A percentile compares a stretch with the other conserved stretches of the same genome.
These are phyloP conservation scores for Vinca minor DNA, from an alignment of 257 asterid genomes.

Conservation along the genomic window DNA sequence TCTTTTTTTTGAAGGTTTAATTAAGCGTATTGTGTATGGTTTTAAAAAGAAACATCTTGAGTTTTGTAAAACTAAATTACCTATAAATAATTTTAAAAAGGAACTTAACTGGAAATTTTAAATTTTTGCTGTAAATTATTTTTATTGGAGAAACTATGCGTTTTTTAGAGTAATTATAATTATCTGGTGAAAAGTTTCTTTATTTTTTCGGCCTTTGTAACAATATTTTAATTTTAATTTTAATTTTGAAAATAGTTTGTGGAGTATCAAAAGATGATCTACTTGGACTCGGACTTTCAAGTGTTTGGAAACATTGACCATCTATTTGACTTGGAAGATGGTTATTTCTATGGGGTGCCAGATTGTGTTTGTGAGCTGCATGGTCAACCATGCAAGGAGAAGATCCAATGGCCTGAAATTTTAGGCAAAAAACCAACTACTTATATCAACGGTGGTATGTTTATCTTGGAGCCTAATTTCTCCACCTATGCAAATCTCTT, in stretches of 20 bases:
- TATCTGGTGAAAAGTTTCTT: too few relatives aligned
- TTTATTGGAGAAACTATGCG: too few relatives aligned
- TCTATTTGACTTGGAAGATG: conserved; percentile 14
- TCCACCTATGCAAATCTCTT: conserved; percentile 15
- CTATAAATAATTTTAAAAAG: too few relatives aligned
- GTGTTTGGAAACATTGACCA: conserved; percentile 23
- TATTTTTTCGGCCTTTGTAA: too few relatives aligned
- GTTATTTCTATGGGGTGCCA: conserved; percentile 13
- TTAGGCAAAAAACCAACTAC: conserved; percentile 19
- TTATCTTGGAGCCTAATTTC: conserved; percentile 18
- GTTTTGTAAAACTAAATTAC: too few relatives aligned
- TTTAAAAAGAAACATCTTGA: too few relatives aligned
- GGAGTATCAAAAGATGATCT: conserved; percentile 19
- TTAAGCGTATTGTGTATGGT: too few relatives aligned
- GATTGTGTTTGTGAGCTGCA: conserved; percentile 15
- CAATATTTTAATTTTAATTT: too few relatives aligned
- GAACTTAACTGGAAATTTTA: too few relatives aligned
- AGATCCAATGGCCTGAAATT: conserved; percentile 19
- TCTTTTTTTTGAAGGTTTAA: too few relatives aligned
- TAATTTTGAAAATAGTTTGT: conserved; percentile 5
- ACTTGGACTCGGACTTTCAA: conserved; percentile 25
- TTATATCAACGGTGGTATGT: conserved; percentile 26
- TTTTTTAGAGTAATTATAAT: too few relatives aligned
- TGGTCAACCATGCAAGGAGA: conserved; percentile 10
- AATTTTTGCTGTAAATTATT: too few relatives aligned